Base-by-base conservation (phyloP, 2,329 filamentous ascomycete genomes). In the Exserohilum turcica region DNA sequence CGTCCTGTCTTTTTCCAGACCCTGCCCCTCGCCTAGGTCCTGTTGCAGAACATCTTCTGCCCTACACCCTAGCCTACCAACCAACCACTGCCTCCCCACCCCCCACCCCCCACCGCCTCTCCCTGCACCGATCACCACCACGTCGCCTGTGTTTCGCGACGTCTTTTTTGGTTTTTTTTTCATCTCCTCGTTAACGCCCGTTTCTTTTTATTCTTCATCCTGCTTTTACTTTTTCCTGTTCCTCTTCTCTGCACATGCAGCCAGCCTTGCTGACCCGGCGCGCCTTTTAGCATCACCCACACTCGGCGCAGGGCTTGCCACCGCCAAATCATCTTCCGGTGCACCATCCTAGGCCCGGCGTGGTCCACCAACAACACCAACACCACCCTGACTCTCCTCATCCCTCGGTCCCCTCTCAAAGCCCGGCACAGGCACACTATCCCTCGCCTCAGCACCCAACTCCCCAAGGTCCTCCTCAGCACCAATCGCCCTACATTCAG, bases 241-340 rank as follows among this genome's bases (percentile, higher is more conserved):
- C n/a, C n/a, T n/a, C n/a, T n/a, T n/a, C 42, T 48, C 54, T 59
- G 53, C 61, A 38, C 54, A 44, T 58, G 27, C 52, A 53, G 46
- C 57, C 52, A 53, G 46, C 57, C 33, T 65, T 66, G 63, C 71
- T 74, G 64, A 73, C 70, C 61, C 57, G 51, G 42, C 57, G 52
- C 56, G 56, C 56, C 21, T 63, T 62, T 68, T 85, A 91, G 87
- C 87, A 90, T 83, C 87, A 89, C 80, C 83, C 86, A 79, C 86
- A 89, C 80, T 84, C 87, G 75, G 85, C 86, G 77, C 86, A 89
- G 81, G 88, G 87, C 84, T 86, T 87, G 77, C 84, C 85, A 68
- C 76, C 80, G 69, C 79, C 79, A 58, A 79, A 81, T 65, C 80
- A 89, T 72, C 83, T 72, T 45, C 69, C 66, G 52, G 69, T 88